Evolutionary conservation across 2,329 filamentous ascomycete genomes (phyloP).

Genomic region (Paecilomyces sp.): DNA sequence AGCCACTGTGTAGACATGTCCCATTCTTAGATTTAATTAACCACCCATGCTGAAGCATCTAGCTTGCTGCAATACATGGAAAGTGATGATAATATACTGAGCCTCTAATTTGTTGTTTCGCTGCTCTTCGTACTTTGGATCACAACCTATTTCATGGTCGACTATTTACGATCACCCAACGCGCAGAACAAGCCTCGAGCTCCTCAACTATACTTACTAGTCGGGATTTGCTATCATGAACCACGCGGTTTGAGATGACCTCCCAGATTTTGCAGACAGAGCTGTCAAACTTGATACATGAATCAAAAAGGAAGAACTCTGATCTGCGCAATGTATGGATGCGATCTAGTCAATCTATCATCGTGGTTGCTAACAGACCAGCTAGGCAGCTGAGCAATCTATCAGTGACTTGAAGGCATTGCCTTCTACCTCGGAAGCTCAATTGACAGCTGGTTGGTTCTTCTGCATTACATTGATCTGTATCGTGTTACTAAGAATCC

Average conservation of each 20-base stretch:
- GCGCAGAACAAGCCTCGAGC: not conserved
- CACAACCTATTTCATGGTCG: not conserved
- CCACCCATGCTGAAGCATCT: not conserved
- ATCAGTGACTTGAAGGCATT: conserved; percentile 79
- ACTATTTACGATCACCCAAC: not conserved
- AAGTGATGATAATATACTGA: not conserved
- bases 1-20: not conserved
- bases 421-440: conserved; percentile 65
- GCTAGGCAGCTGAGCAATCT: conserved; percentile 83
- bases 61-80: not conserved
- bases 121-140: not conserved
- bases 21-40: not conserved
- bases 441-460: conserved; percentile 60
- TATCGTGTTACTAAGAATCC: conserved; percentile 16
- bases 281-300: conserved; percentile 83
- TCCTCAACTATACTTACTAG: conserved; percentile 6
- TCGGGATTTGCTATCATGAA: conserved; percentile 23
- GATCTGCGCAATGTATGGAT: conserved; percentile 64
- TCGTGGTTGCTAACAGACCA: conserved; percentile 13
- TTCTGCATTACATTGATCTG: conserved; percentile 1
- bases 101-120: not conserved
- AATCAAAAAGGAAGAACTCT: conserved; percentile 90
- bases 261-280: conserved; percentile 83
- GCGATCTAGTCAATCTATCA: conserved; percentile 8
- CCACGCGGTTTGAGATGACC: conserved; percentile 59